Evolutionary conservation across 164 flowering plant species (phyloP).

Genomic region (Chloranthus sessilifolius): DNA sequence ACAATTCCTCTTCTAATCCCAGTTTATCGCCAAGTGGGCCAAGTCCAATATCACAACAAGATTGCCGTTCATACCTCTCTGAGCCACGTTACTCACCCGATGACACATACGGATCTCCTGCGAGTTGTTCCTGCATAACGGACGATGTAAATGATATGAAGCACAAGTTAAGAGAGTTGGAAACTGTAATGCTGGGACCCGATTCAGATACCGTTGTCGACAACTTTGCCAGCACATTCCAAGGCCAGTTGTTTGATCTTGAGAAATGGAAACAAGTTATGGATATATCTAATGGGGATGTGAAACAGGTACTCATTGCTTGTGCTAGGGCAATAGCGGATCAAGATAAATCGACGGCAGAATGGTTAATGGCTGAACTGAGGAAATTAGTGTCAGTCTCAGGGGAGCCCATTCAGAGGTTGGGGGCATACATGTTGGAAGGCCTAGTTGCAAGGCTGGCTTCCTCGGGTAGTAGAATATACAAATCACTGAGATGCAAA

Average conservation of each 20-base stretch:
- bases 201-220: slow-evolving; percentile 30
- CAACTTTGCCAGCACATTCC: slow-evolving; percentile 8
- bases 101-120: slow-evolving; percentile 28
- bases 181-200: slow-evolving; percentile 58
- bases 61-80: slow-evolving; percentile 29
- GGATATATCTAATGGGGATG: slow-evolving; percentile 46
- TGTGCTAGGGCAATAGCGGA: slow-evolving; percentile 62
- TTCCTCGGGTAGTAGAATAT: slow-evolving; percentile 61
- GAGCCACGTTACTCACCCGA: slow-evolving; percentile 39
- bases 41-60: slow-evolving; percentile 43
- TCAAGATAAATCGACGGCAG: slow-evolving; percentile 33
- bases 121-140: slow-evolving; percentile 33
- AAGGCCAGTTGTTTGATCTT: slow-evolving; percentile 17
- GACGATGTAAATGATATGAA: slow-evolving; percentile 36
- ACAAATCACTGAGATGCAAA: slow-evolving; percentile 62
- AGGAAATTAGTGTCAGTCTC: slow-evolving; percentile 75
- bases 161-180: slow-evolving; percentile 55
- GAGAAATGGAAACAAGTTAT: slow-evolving; percentile 32
- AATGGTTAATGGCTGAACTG: slow-evolving; percentile 51
- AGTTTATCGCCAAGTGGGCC: slow-evolving; percentile 41
- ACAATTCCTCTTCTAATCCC: slow-evolving; percentile 39
- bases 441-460: slow-evolving; percentile 63
- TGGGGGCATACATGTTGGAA: slow-evolving; percentile 81
- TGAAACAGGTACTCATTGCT: slow-evolving; percentile 44
- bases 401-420: slow-evolving; percentile 67